Conservation (phyloP, 2,329 filamentous ascomycete species). For the Cercospora nicotianae region DNA sequence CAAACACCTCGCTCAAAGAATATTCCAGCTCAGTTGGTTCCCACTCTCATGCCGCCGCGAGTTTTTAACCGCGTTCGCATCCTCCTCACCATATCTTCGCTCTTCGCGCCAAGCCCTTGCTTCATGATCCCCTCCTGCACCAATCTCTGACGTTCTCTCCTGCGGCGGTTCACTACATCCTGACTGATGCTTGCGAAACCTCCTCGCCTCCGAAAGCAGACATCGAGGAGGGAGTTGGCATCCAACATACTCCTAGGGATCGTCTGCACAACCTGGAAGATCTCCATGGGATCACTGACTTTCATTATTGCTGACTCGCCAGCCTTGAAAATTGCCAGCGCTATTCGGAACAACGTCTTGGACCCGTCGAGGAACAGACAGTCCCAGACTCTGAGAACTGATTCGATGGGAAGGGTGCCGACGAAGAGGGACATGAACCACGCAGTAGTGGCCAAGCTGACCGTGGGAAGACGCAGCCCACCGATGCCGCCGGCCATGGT, state of each 20-base stretch:
- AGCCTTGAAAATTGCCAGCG: conserved; percentile 85
- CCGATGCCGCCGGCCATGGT: conserved; percentile 42
- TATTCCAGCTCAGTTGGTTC: neutral
- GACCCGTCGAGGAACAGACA: conserved; percentile 94
- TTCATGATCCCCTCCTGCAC: conserved; percentile 29
- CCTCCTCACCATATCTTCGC: conserved; percentile 14
- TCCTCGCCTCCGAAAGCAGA: conserved; percentile 68
- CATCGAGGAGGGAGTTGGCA: conserved; percentile 76
- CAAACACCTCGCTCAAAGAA: conserved; percentile 3
- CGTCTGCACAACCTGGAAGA: conserved; percentile 90
- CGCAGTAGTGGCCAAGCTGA: conserved; percentile 87
- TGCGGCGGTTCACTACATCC: conserved; percentile 73
- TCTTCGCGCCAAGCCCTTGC: conserved; percentile 11
- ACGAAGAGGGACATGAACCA: conserved; percentile 99
- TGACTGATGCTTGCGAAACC: conserved; percentile 81
- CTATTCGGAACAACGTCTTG: conserved; percentile 89
- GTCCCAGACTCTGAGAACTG: conserved; percentile 90
- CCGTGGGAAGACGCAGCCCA: conserved; percentile 70
- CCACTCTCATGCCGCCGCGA: conserved; percentile 2
- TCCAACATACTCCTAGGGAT: conserved; percentile 80
- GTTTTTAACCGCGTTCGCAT: conserved; percentile 14
- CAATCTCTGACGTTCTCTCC: conserved; percentile 59
- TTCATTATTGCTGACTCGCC: conserved; percentile 78
- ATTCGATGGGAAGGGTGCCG: conserved; percentile 87
- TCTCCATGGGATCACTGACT: conserved; percentile 86